Evolutionary conservation across 495 filamentous ascomycete species (phyloP).

Genomic region (Friedmanniomyces endolithicus): DNA sequence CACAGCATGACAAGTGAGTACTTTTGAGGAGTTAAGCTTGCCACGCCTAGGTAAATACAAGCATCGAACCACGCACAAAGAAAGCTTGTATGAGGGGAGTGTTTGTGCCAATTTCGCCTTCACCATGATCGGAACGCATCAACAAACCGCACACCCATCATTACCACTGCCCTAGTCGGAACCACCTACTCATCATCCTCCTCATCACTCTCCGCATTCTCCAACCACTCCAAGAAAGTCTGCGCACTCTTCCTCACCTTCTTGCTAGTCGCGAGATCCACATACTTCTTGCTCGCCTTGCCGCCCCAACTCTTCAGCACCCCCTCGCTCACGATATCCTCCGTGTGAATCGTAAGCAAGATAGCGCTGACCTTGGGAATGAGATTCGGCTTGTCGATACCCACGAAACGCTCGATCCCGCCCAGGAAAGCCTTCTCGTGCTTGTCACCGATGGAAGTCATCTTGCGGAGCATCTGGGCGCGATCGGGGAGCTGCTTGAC

Average conservation of each 20-base stretch:
- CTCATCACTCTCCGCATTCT: constrained; percentile 79
- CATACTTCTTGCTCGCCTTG: constrained; percentile 95
- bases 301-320: constrained; percentile 79
- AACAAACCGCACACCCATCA: background rate
- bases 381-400: constrained; percentile 68
- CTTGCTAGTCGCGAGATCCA: constrained; percentile 77
- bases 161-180: constrained; percentile 3
- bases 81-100: background rate
- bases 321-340: constrained; percentile 77
- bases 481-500: constrained; percentile 72
- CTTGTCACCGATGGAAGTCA: constrained; percentile 67
- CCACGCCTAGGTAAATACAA: no score
- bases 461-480: constrained; percentile 76
- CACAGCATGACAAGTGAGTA: no score
- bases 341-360: constrained; percentile 72
- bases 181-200: constrained; percentile 47
- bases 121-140: background rate
- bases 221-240: constrained; percentile 87
- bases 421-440: constrained; percentile 97
- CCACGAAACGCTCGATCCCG: constrained; percentile 84
- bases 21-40: no score
- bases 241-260: constrained; percentile 92
- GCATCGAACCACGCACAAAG: background rate
- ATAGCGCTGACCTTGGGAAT: constrained; percentile 70
- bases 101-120: background rate